Evolutionary conservation across 192 early-diverging fungal species (phyloP).

Genomic region (Coemansia sp.): DNA sequence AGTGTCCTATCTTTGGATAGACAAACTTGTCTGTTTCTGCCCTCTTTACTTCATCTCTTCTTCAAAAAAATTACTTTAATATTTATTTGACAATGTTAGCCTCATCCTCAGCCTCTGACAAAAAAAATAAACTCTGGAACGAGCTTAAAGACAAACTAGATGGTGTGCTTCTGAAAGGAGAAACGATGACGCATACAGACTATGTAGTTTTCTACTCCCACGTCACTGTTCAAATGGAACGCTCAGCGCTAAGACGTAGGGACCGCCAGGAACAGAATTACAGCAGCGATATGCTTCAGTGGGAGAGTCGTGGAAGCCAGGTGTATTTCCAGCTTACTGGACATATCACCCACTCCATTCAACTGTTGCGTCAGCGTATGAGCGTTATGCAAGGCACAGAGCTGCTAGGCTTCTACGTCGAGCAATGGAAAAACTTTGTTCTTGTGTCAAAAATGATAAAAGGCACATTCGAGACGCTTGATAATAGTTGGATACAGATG

Average conservation of each 20-base stretch:
- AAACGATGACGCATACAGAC: not conserved
- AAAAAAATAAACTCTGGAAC: not conserved
- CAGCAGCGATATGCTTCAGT: conserved; percentile 5
- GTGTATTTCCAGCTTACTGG: conserved; percentile 3
- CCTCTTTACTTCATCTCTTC: no score
- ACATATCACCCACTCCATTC: not conserved
- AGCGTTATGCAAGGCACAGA: not conserved
- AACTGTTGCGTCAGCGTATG: not conserved
- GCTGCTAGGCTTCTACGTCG: not conserved
- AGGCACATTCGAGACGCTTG: not conserved
- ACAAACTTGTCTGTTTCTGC: no score
- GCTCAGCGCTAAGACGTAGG: not conserved
- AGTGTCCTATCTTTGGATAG: no score
- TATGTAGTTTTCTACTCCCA: not conserved
- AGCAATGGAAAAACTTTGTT: not conserved
- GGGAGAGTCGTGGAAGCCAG: not conserved
- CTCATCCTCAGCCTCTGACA: no score
- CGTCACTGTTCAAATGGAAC: not conserved
- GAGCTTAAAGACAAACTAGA: not conserved
- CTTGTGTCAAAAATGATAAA: not conserved
- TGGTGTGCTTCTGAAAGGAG: not conserved
- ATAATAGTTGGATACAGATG: not conserved
- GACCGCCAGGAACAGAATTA: not conserved
- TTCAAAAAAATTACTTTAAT: no score
- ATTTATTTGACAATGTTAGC: no score